A percentile compares a stretch with the other conserved stretches of the same genome.
Conservation (phyloP, 164 flowering plant genomes). For the Kingdonia uniflora region DNA sequence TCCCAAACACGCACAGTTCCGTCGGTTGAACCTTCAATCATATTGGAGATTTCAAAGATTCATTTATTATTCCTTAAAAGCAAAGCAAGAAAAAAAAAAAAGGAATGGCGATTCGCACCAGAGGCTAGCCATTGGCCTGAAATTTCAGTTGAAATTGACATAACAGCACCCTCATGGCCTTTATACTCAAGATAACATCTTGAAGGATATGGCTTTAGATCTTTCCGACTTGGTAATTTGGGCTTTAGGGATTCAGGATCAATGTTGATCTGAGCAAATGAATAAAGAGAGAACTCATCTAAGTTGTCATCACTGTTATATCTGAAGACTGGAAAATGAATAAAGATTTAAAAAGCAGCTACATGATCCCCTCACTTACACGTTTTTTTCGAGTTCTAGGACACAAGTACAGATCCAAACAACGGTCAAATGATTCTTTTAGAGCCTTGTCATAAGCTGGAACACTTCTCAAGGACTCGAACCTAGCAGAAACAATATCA, state of each 20-base stretch:
- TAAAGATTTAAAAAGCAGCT: not conserved
- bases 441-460: constrained; percentile 80
- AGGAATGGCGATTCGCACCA: constrained; percentile 29
- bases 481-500: constrained; percentile 29
- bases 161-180: constrained; percentile 77
- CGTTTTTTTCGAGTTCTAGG: constrained; percentile 85
- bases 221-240: constrained; percentile 78
- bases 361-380: constrained; percentile 34
- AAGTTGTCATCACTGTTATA: not conserved
- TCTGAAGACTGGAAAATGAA: not conserved
- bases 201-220: constrained; percentile 82
- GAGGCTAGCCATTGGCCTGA: constrained; percentile 93
- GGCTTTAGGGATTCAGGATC: constrained; percentile 95
- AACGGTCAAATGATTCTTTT: constrained; percentile 74
- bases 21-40: constrained; percentile 55
- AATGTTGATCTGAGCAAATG: constrained; percentile 59
- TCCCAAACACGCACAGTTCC: constrained; percentile 96
- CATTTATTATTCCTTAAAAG: not conserved
- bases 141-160: constrained; percentile 56
- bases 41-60: constrained; percentile 6
- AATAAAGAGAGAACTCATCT: not conserved
- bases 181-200: constrained; percentile 78
- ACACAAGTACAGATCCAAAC: constrained; percentile 87
- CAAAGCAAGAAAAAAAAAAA: not conserved
- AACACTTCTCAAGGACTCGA: constrained; percentile 55